Base-by-base conservation (phyloP, 148 eudicot genomes). In the Chenopodium formosanum region DNA sequence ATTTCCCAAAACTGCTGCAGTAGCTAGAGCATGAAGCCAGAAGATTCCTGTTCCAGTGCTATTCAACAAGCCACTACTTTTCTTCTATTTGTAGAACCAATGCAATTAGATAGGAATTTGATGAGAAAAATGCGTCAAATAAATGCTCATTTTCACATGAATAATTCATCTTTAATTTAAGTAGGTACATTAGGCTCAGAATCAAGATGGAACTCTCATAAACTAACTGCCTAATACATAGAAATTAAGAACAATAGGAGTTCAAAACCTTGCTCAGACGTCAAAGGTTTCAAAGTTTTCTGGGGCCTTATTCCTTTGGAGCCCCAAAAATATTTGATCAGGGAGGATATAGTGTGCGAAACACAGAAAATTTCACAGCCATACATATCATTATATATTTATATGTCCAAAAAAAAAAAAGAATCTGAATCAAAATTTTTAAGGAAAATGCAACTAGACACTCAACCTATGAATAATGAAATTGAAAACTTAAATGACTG, bases 21-120 rank as follows among this genome's bases (percentile, higher is more conserved):
- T 81, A 37, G 90, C 89, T 80, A 88, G 76, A 82, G 89, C 89
- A 77, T 88, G 25, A 86, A 87, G 73, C 86, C 90, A 9, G 83
- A 74, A 47, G 88, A 74, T 65, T 86, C 92, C 68, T 86, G 89
- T 77, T 89, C 97, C 76, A 86, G 87, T 22, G 80, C 80, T 47
- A 73, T 76, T 79, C 70, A 82, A 64, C 84, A 80, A 83, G 74
- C 79, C 48, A 81, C 76, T n/a, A 76, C 77, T 73, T 71, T 81
- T 84, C 80, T 91, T 83, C 87, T 85, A 81, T 88, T 91, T 84
- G 87, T 90, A 65, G 79, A 87, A 81, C 91, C 94, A 91, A 84
- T 47, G 40, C 40, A 37, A 37, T 37, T 37, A 37, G 40, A 37
- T 37, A 37, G 40, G 40, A 5, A 37, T 5, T 37, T 37, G 40